Base-by-base conservation (phyloP, 2,329 filamentous ascomycete genomes). In the Rutstroemia sp. region DNA sequence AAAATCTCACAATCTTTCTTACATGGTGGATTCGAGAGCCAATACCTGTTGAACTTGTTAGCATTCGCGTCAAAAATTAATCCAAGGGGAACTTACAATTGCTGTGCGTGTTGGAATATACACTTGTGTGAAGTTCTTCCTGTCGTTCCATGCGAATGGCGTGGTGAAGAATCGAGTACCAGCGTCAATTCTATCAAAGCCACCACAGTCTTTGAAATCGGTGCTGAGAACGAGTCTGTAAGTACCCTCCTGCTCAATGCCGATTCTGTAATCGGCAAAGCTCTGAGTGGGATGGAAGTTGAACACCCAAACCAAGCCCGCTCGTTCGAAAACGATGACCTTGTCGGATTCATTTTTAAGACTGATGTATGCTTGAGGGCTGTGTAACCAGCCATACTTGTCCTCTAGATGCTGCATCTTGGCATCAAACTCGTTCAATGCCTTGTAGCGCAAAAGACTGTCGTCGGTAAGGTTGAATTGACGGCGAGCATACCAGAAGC, bases 381-480 rank as follows among this genome's bases (percentile, higher is more conserved):
- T 76, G 69, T 89, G 84, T 39, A 99, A 78, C 94, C 94, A 99
- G 62, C 92, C 91, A 69, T 92, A 95, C 72, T 90, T 92, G 59
- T 83, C 82, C 72, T 99, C 94, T 0, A 84, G 84, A 61, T 82
- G 77, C 73, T 99, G 94, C 92, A 99, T 96, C 61, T 85, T 81
- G 57, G 84, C 81, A 76, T 99, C 94, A 71, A 97, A 99, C 64
- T 92, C 86, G 75, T 97, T 95, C 63, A 99, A 81, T 74, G 88
- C 95, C 63, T 84, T 81, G 76, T 97, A 99, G 12, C 94, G 88
- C 38, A 99, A 82, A 12, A 96, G 76, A 0, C 77, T 64, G 70
- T 99, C 94, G 53, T 96, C 90, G 0, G 90, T 86, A 16, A 99
- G 81, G 72, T 99, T 97, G 64, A 96, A 84, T 71, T 96, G 92